Evolutionary conservation across 2,329 filamentous ascomycete species (phyloP).

Genomic region (Sclerotinia spermophila): DNA sequence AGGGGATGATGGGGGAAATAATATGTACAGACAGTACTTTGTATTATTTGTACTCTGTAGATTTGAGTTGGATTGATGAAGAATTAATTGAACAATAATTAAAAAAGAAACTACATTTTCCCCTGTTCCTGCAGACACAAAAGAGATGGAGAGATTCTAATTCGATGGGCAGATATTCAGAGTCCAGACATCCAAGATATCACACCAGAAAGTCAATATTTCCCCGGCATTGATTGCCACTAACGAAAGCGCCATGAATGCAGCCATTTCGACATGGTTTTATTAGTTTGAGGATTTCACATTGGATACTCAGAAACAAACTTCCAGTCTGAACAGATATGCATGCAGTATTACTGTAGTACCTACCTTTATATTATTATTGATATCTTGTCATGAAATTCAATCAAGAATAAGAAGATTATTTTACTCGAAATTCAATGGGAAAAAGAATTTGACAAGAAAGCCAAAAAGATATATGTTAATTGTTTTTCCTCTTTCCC

Average conservation of each 20-base stretch:
- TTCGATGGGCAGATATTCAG: background rate
- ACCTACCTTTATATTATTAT: too few species aligned
- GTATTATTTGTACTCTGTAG: too few species aligned
- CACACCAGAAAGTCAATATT: background rate
- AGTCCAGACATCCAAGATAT: background rate
- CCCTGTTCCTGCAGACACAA: conserved; percentile 12
- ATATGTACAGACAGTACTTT: too few species aligned
- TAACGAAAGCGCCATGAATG: conserved; percentile 17
- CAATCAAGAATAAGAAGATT: background rate
- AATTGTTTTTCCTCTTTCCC: too few species aligned
- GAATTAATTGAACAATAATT: background rate
- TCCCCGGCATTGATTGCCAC: conserved; percentile 13
- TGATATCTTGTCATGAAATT: background rate
- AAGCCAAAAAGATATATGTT: too few species aligned
- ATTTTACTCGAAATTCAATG: background rate
- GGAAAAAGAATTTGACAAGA: background rate
- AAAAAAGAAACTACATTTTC: background rate
- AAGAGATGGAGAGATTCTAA: background rate
- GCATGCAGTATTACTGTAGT: too few species aligned
- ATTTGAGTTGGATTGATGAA: background rate
- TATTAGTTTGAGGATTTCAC: background rate
- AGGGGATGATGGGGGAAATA: background rate
- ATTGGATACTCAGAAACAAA: background rate
- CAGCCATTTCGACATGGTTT: conserved; percentile 13
- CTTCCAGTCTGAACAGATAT: background rate